These are phyloP conservation scores for Citrus trifoliata DNA, from an alignment of 345 rosid species.

Conservation along the genomic window DNA sequence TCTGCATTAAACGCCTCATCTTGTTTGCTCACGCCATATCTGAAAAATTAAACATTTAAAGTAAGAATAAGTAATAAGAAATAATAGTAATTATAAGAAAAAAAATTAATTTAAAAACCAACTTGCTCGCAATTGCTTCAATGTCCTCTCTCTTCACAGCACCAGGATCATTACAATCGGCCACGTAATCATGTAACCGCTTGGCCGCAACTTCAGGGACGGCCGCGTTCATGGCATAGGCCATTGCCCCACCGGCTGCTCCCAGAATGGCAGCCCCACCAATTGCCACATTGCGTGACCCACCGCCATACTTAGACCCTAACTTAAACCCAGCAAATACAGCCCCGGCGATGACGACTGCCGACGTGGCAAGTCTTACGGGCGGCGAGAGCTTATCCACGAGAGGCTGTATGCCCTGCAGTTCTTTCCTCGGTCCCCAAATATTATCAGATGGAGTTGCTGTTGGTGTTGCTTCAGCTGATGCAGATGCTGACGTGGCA, in stretches of 20 bases:
- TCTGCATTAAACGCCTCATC: slow-evolving; percentile 77
- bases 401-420: slow-evolving; percentile 69
- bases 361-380: slow-evolving; percentile 64
- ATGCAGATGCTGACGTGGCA: slow-evolving; percentile 17
- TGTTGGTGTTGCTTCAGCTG: neutral
- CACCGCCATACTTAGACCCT: slow-evolving; percentile 60
- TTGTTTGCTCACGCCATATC: slow-evolving; percentile 91
- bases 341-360: slow-evolving; percentile 68
- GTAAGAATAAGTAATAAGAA: neutral
- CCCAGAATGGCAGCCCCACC: slow-evolving; percentile 75
- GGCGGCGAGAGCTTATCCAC: slow-evolving; percentile 72
- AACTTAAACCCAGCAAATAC: slow-evolving; percentile 71
- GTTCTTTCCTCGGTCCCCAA: slow-evolving; percentile 70
- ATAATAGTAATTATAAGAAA: neutral
- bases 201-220: slow-evolving; percentile 90
- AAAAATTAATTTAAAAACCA: slow-evolving; percentile 13
- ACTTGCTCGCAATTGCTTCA: slow-evolving; percentile 76
- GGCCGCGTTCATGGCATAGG: slow-evolving; percentile 56
- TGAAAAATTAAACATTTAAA: slow-evolving; percentile 29
- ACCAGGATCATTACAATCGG: slow-evolving; percentile 59
- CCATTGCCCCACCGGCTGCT: slow-evolving; percentile 76
- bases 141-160: slow-evolving; percentile 66
- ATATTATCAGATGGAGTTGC: slow-evolving; percentile 14
- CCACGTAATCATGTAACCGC: slow-evolving; percentile 75
- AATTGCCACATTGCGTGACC: slow-evolving; percentile 53